Percentiles rank a stretch among this genome's conserved stretches.
These are phyloP conservation scores for Pulicaria dysenterica DNA, from an alignment of 129 eudicot genomes.

Conservation along the genomic window DNA sequence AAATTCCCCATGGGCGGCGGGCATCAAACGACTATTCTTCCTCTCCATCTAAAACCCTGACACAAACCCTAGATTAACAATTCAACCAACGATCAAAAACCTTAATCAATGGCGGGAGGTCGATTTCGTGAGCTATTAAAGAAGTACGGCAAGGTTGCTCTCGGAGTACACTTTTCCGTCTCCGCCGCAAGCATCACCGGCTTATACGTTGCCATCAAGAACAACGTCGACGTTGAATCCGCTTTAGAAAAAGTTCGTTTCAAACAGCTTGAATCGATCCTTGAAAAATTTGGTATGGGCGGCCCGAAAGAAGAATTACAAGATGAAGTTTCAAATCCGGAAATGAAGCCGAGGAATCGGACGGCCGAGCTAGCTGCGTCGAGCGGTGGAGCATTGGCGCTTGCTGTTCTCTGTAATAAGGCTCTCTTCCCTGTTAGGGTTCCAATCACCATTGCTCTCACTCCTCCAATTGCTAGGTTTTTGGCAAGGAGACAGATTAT, in stretches of 20 bases:
- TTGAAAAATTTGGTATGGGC: slow-evolving; percentile 37
- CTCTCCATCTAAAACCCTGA: slow-evolving; percentile 22
- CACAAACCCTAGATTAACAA: slow-evolving; percentile 19
- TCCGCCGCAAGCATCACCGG: slow-evolving; percentile 79
- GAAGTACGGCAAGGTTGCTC: slow-evolving; percentile 84
- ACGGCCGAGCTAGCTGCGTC: slow-evolving; percentile 83
- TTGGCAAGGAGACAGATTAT: slow-evolving; percentile 54
- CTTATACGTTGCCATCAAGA: slow-evolving; percentile 62
- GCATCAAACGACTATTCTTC: slow-evolving; percentile 9
- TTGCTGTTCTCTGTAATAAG: slow-evolving; percentile 83
- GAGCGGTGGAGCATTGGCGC: slow-evolving; percentile 87
- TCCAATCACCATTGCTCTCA: slow-evolving; percentile 87
- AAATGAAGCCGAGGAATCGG: slow-evolving; percentile 55
- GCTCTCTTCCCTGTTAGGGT: slow-evolving; percentile 89
- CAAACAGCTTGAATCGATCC: slow-evolving; percentile 35
- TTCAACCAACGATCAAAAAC: slow-evolving; percentile 3
- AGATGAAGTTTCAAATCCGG: slow-evolving; percentile 6
- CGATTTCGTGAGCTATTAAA: slow-evolving; percentile 59
- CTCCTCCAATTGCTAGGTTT: slow-evolving; percentile 88
- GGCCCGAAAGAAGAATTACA: slow-evolving; percentile 30
- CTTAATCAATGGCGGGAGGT: slow-evolving; percentile 54
- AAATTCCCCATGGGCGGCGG: slow-evolving; percentile 5
- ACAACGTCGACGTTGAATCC: slow-evolving; percentile 72
- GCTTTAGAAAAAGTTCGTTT: slow-evolving; percentile 61
- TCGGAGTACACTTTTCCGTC: slow-evolving; percentile 76